Base-by-base conservation (phyloP, 306 rosid species). In the Sesbania bispinosa region DNA sequence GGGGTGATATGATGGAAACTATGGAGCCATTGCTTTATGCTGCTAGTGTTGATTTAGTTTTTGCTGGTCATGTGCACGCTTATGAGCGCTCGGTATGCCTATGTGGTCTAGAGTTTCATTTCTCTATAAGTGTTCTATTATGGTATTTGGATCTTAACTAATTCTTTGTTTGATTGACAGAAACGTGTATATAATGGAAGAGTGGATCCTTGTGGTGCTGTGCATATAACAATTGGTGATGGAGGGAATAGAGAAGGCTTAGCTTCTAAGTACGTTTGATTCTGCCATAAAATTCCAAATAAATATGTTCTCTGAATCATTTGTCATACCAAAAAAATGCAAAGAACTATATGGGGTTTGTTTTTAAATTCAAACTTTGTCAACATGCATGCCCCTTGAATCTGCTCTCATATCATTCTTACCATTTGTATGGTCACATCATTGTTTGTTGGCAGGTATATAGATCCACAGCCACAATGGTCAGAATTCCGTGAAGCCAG, bases 171-270 rank as follows among this genome's bases (percentile, higher is more conserved):
- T 52, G 24, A 59, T 65, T 69, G 55, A 70, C 84, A 93, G 98
- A 90, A 83, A 72, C 96, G 91, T 23, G 89, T 88, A 41, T 63
- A 86, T 62, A 71, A 77, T 64, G 89, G 96, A 81, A 80, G 73
- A 68, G 19, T 83, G 8, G 91, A 90, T 83, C 83, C 75, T 47
- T 93, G 96, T 19, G 98, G 96, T 67, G 84, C 96, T 48, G 91
- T 93, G 45, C 96, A 90, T 77, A 80, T 93, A 82, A 90, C 96
- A 50, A 88, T 90, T 63, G 98, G 96, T 71, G 98, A 93, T 80
- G 96, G 98, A 77, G 98, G 98, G 46, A 93, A 92, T 69, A 79
- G 69, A 71, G 98, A 92, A 88, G 98, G 98, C 52, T 83, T 93
- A 82, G 96, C 98, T 48, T 66, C 74, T 57, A 77, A 63, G 96